Evolutionary conservation across 169 alveolate genomes (phyloP), one percentile per base, ranked within the genome.

Genomic region (Plasmodium gallinaceum): DNA sequence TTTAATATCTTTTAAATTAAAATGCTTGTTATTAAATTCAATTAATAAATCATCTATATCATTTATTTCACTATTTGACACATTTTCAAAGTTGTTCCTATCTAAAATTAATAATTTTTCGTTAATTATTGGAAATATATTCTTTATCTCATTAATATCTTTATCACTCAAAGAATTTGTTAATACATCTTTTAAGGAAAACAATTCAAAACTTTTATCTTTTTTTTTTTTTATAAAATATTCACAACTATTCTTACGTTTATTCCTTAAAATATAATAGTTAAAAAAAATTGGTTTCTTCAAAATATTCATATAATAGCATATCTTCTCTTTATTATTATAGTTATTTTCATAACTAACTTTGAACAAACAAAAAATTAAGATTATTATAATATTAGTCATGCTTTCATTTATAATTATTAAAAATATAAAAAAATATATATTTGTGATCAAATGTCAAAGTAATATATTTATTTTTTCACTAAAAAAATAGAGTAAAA

Each of bases 1-100:
- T 54, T 64, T 26, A 24, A 76, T 76, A 69, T 76, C 88, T 46
- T 76, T 76, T 42, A 76, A 46, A 16, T 76, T 76, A 54, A 76
- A 76, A 51, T 76, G 7, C n/a, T 64, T 76, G 20, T 76, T 76
- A 26, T 76, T 76, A 46, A 76, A 76, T 20, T 76, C 88, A 26
- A 76, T 65, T 54, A 62, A 24, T 16, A 76, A 62, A 46, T 76
- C 88, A 42, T 65, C 88, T 45, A 62, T 62, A 20, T 65, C 75
- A 8, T 46, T 76, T 26, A 76, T 3, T 7, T 0, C 16, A 62
- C 68, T 65, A 10, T 76, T 76, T 46, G 60, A 57, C 22, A 22
- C 54, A 20, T 37, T 39, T 43, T 14, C 74, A 3, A 12, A 45
- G 43, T 62, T 18, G 16, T 37, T 42, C 3, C 39, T 18, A 74